Percentiles rank a stretch among this genome's conserved stretches.
Conservation (phyloP, 1,139 yeast genomes). For the Eremothecium coryli region DNA sequence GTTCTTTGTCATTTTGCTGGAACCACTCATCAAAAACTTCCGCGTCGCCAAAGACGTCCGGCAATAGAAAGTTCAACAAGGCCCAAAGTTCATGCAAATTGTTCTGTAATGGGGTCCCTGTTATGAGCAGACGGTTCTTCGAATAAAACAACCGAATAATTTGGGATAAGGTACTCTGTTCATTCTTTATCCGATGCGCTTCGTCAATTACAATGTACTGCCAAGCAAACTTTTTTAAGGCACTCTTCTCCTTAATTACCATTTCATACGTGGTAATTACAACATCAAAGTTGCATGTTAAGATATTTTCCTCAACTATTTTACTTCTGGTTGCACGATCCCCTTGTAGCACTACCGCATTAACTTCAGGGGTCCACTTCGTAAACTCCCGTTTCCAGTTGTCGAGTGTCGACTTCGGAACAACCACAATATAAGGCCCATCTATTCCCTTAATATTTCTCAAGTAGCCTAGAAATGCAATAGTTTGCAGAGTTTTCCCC, state of each 20-base stretch:
- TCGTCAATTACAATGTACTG: conserved; percentile 91
- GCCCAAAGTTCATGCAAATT: conserved; percentile 97
- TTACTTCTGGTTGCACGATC: conserved; percentile 65
- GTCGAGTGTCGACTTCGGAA: conserved; percentile 90
- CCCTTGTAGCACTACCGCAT: conserved; percentile 78
- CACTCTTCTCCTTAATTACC: conserved; percentile 78
- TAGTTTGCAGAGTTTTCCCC: conserved; percentile 90
- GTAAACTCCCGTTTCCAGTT: conserved; percentile 93
- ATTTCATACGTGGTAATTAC: conserved; percentile 86
- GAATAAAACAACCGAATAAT: conserved; percentile 82
- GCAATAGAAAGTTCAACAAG: conserved; percentile 73
- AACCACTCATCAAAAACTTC: conserved; percentile 91
- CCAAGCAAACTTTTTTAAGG: conserved; percentile 79
- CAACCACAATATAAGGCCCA: conserved; percentile 88
- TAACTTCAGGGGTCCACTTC: conserved; percentile 95
- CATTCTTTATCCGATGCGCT: conserved; percentile 94
- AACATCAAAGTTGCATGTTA: conserved; percentile 78
- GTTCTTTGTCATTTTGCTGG: conserved; percentile 37
- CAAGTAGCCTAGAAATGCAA: conserved; percentile 80
- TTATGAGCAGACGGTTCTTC: conserved; percentile 71
- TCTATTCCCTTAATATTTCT: conserved; percentile 67
- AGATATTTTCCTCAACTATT: conserved; percentile 48
- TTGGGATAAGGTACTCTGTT: conserved; percentile 81
- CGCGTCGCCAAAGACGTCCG: conserved; percentile 90
- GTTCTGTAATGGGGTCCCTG: conserved; percentile 95